Conservation (phyloP, 768 basidiomycete species). For the Suillus lakei region DNA sequence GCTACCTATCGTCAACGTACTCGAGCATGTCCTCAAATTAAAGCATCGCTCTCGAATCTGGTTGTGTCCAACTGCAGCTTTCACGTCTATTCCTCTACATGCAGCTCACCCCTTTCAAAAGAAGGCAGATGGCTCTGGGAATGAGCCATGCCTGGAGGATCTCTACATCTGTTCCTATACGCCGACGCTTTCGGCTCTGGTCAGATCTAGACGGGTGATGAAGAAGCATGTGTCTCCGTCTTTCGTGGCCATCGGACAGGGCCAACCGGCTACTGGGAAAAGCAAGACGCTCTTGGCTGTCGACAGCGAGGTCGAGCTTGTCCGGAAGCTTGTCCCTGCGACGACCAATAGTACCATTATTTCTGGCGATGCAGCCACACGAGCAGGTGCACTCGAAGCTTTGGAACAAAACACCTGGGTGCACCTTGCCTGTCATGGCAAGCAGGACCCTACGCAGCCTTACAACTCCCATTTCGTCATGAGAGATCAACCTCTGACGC, state of each 20-base stretch:
- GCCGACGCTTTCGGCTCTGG: not conserved
- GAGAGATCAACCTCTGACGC: not conserved
- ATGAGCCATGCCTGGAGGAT: not conserved
- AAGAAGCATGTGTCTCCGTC: not conserved
- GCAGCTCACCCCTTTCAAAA: not conserved
- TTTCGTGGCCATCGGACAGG: not conserved
- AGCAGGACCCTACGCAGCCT: not conserved
- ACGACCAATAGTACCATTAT: not conserved
- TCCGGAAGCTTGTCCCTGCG: not conserved
- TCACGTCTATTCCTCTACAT: not conserved
- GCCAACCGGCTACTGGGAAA: not conserved
- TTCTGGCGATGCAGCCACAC: not conserved
- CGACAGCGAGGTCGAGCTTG: not conserved
- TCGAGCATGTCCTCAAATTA: not conserved
- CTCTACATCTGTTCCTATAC: not conserved
- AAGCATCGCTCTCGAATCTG: not conserved
- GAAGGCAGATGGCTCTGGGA: not conserved
- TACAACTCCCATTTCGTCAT: not conserved
- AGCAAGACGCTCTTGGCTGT: not conserved
- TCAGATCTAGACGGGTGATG: not conserved
- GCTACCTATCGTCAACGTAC: not conserved
- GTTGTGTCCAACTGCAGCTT: constrained; percentile 21
- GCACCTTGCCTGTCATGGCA: constrained; percentile 25
- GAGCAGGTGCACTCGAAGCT: not conserved
- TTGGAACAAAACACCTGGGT: constrained; percentile 15